Base-by-base conservation (phyloP, 305 asterid genomes). In the Lippia alba region DNA sequence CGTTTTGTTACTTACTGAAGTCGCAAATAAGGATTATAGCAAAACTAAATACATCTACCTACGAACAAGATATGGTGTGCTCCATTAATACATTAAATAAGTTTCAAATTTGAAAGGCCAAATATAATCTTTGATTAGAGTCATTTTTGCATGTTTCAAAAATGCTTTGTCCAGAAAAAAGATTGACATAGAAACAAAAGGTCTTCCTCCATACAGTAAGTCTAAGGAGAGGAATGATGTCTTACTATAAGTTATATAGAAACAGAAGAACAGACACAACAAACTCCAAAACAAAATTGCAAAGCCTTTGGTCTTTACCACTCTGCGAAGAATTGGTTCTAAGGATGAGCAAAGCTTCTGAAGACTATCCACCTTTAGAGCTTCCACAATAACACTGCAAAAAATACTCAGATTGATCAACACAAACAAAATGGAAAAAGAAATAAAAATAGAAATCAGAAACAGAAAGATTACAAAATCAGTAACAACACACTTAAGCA, bases 271-370 rank as follows among this genome's bases (percentile, higher is more conserved):
- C 58, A 59, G 30, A 71, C 34, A 34, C 50, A 65, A 65, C 39
- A 61, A 64, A 61, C 14, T 45, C 33, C 30, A 33, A 18, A 62
- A 9, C 33, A 41, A 41, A 57, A 46, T 40, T 46, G 30, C 49
- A 53, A 57, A 16, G 58, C 50, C 18, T 55, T 64, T 59, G 46
- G 70, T 73, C 86, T 54, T 82, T 94, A 94, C 99, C 87, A 94
- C 97, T 91, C 96, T 91, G 50, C 97, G 93, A 48, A 94, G 95
- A 79, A 94, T 89, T 46, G 97, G 99, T 77, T 94, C 97, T 74
- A 94, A 71, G 16, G 99, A 91, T 46, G 99, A 94, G 87, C 94
- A 91, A 58, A 94, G 96, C 87, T 86, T 94, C 83, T 94, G 96
- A 70, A 91, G 95, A 81, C 96, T 85, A 81, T 94, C 99, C 76